A percentile compares a stretch with the other conserved stretches of the same genome.
phyloP scores from a whole-genome alignment of 345 rosid species.

The Lenwebbia sp. region DNA sequence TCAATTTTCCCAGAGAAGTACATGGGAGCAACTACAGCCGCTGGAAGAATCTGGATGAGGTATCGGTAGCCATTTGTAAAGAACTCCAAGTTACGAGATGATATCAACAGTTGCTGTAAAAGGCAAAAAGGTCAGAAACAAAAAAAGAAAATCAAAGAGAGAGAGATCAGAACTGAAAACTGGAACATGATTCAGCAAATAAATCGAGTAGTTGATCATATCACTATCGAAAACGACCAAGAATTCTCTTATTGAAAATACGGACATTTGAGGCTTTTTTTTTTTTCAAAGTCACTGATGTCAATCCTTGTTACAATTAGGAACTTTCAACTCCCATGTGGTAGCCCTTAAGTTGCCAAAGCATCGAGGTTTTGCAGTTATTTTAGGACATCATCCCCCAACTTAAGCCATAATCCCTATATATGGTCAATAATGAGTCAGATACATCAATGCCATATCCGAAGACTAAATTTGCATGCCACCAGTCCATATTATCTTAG shows the following conservation, averaged over 20 bases:
- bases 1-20: slow-evolving; percentile 94
- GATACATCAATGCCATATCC: background rate
- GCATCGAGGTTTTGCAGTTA: background rate
- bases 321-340: background rate
- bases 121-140: slow-evolving; percentile 1
- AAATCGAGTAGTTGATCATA: background rate
- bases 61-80: slow-evolving; percentile 93
- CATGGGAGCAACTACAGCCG: slow-evolving; percentile 97
- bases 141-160: background rate
- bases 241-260: background rate
- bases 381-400: background rate
- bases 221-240: background rate
- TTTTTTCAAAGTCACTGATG: background rate
- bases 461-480: background rate
- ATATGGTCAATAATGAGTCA: background rate
- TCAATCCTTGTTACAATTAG: background rate
- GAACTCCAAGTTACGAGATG: slow-evolving; percentile 95
- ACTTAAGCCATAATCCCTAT: background rate
- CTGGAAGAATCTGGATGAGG: slow-evolving; percentile 96
- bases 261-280: background rate
- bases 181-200: background rate
- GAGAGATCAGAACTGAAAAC: background rate
- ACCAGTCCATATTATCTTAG: background rate
- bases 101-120: slow-evolving; percentile 73
- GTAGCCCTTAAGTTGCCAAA: background rate